Evolutionary conservation across 192 early-diverging fungal genomes (phyloP), one percentile per base, ranked within the genome.

Genomic region (Rhizoclosmatium sp.): DNA sequence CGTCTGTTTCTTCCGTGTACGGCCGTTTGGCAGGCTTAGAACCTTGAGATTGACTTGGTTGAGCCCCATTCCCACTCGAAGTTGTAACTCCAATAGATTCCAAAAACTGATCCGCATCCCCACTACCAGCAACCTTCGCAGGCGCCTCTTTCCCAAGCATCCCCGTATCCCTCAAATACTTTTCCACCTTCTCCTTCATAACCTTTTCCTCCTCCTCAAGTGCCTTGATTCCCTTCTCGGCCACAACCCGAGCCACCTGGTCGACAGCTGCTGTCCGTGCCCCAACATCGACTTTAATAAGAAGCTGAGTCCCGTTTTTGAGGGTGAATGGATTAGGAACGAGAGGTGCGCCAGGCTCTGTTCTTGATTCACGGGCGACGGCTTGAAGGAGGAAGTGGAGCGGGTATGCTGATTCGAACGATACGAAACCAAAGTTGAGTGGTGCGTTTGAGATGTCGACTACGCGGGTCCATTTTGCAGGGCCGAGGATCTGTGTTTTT

Each of bases 1-100:
- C 88, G 67, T 91, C 87, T 19, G 89, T 82, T 14, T 77, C 80
- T 31, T 75, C 72, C 12, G 75, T 78, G 39, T 61, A 23, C 41
- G 66, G 10, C 10, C 42, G n/a, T 23, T 62, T 41, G 31, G 48
- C 9, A 7, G 10, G 10, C 10, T 21, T 82, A 4, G 88, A 80
- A 16, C 83, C 73, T 59, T 89, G 87, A 1, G 86, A 7, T 19
- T 7, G 10, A 7, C 14, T 21, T 21, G 60, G 21, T 31, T 19
- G 21, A 40, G 60, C 23, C 1, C 10, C 60, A 62, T 62, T 21
- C 31, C 31, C 10, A 39, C 10, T 12, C 64, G 19, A 14, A 23
- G 42, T 14, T 0, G 42, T 14, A 2, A 40, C 40, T 12, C 40
- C 47, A 65, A 76, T 45, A 1, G 61, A 54, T 4, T 45, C 41